Conservation (phyloP, 1,284 basidiomycete species). For the Ustanciosporium gigantosporum region DNA sequence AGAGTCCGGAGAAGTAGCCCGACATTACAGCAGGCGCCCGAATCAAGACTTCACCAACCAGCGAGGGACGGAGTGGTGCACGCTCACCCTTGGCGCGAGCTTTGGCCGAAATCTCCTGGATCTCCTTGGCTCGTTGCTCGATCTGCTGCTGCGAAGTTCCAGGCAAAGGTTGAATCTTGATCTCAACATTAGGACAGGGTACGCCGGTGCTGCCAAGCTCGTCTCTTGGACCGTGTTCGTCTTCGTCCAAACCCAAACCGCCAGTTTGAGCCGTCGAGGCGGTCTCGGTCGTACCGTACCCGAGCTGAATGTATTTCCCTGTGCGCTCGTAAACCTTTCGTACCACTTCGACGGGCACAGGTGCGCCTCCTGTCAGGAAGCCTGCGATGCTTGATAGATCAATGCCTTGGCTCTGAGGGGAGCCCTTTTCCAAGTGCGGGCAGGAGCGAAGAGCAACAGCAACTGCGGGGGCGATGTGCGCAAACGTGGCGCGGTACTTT, state of each 20-base stretch:
- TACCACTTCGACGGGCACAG: constrained; percentile 59
- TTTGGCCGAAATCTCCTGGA: constrained; percentile 8
- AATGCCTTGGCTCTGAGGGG: constrained; percentile 35
- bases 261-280: constrained; percentile 27
- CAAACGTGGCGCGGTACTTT: constrained; percentile 58
- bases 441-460: constrained; percentile 61
- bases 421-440: constrained; percentile 40
- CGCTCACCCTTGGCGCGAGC: constrained; percentile 25
- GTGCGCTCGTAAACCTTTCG: constrained; percentile 59
- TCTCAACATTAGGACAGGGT: constrained; percentile 12
- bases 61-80: constrained; percentile 24
- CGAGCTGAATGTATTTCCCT: constrained; percentile 58
- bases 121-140: constrained; percentile 21
- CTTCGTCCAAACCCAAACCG: constrained; percentile 19
- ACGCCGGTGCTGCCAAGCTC: constrained; percentile 44
- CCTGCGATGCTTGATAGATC: constrained; percentile 59
- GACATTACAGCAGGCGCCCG: constrained; percentile 38
- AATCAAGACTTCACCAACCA: constrained; percentile 43
- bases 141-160: constrained; percentile 15
- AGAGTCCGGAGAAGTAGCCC: constrained; percentile 45
- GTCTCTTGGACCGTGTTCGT: constrained; percentile 7
- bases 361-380: constrained; percentile 62
- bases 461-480: constrained; percentile 62
- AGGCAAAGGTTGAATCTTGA: constrained; percentile 30
- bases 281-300: constrained; percentile 47